Conservation (phyloP, 2,329 filamentous ascomycete genomes). For the Fusarium sp. region DNA sequence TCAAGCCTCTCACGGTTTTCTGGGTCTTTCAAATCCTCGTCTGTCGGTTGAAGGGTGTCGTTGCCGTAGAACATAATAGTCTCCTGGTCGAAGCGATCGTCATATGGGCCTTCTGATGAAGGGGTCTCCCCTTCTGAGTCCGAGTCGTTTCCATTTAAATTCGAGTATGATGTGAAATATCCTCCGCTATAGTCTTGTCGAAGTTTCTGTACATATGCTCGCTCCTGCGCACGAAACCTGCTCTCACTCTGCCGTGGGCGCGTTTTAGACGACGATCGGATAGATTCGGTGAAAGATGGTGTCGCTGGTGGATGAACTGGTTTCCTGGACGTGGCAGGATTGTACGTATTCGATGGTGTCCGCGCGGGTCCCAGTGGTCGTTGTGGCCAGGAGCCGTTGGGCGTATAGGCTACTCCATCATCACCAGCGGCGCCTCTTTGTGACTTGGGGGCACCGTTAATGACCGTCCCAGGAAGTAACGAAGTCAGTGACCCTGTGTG, state of each 20-base stretch:
- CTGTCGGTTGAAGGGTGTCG: conserved; percentile 86
- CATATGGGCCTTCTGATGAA: conserved; percentile 83
- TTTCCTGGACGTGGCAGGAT: conserved; percentile 71
- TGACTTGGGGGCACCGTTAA: conserved; percentile 56
- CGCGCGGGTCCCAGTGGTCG: conserved; percentile 76
- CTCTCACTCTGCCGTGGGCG: conserved; percentile 59
- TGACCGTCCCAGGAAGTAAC: conserved; percentile 51
- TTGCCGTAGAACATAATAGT: conserved; percentile 93
- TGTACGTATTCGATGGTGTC: conserved; percentile 84
- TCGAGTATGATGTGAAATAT: conserved; percentile 78
- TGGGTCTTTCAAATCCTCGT: conserved; percentile 89
- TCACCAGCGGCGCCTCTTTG: conserved; percentile 51
- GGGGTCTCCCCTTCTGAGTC: conserved; percentile 93
- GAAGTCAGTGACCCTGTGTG: conserved; percentile 58
- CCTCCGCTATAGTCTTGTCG: conserved; percentile 74
- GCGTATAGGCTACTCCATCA: conserved; percentile 42
- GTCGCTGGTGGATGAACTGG: conserved; percentile 54
- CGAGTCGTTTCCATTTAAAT: conserved; percentile 75
- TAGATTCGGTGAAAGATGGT: conserved; percentile 57
- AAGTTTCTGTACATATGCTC: conserved; percentile 92
- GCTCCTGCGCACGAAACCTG: conserved; percentile 74
- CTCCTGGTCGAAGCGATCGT: conserved; percentile 91
- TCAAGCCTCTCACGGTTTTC: conserved; percentile 90
- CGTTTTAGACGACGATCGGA: conserved; percentile 65
- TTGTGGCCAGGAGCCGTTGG: conserved; percentile 62